Percentiles rank a stretch among this genome's conserved stretches.
Evolutionary conservation across 1,284 basidiomycete genomes (phyloP).

Genomic region (Sphaerobolus stellatus): DNA sequence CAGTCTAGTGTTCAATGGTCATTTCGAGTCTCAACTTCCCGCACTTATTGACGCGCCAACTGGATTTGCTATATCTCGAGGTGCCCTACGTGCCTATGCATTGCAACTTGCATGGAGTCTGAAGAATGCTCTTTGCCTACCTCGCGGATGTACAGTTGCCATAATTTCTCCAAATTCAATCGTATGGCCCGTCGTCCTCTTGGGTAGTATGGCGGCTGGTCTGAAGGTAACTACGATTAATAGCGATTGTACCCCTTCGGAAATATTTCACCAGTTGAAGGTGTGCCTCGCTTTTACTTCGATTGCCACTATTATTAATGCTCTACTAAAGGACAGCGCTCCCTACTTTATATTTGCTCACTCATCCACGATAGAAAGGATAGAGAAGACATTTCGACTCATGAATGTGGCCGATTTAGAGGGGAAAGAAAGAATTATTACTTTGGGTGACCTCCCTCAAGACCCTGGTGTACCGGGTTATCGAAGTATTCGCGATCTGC

Average conservation of each 20-base stretch:
- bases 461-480: not conserved
- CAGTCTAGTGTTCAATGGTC: slow-evolving; percentile 45
- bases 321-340: not conserved
- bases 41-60: not conserved
- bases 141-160: not conserved
- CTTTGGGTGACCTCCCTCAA: not conserved
- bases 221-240: not conserved
- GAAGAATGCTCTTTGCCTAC: not conserved
- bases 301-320: not conserved
- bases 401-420: not conserved
- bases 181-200: not conserved
- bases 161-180: not conserved
- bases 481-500: not conserved
- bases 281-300: not conserved
- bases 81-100: not conserved
- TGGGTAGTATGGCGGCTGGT: not conserved
- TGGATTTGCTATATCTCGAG: not conserved
- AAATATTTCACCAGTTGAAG: not conserved
- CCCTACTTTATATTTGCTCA: not conserved
- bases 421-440: not conserved
- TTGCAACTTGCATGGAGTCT: not conserved
- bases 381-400: not conserved
- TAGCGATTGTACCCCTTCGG: not conserved
- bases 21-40: not conserved
- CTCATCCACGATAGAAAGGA: not conserved